A percentile compares a stretch with the other conserved stretches of the same genome.
These are phyloP conservation scores for Colletotrichum noveboracense DNA, from an alignment of 2,329 filamentous ascomycete genomes.

Conservation along the genomic window DNA sequence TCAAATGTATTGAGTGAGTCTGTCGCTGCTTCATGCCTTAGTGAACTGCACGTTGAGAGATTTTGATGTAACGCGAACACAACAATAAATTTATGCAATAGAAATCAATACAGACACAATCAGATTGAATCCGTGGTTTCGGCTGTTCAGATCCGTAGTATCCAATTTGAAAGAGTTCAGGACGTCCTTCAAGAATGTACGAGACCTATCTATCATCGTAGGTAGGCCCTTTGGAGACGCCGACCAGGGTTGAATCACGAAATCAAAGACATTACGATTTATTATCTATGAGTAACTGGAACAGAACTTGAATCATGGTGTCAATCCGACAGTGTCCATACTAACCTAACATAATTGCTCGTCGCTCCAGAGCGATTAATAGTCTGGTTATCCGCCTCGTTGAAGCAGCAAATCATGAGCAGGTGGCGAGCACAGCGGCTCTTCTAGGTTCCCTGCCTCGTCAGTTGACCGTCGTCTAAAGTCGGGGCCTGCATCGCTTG, in stretches of 20 bases:
- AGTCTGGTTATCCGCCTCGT: not conserved
- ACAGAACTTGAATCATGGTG: accelerated
- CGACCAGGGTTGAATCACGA: not conserved
- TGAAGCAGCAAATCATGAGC: not conserved
- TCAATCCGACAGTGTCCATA: not conserved
- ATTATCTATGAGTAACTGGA: no score
- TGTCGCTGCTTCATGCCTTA: no score
- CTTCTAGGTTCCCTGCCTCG: not conserved
- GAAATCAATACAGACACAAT: not conserved
- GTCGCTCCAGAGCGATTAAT: not conserved
- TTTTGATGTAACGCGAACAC: no score
- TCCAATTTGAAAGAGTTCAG: no score
- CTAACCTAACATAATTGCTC: not conserved
- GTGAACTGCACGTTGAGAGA: not conserved
- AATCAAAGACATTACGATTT: accelerated
- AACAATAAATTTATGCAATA: not conserved
- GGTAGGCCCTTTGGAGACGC: not conserved
- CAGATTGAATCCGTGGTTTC: not conserved
- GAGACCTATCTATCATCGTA: no score
- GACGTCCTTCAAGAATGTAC: accelerated
- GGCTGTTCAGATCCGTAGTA: not conserved
- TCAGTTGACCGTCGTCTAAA: not conserved
- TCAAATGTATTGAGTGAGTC: no score
- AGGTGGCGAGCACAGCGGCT: not conserved
- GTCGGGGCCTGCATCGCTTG: not conserved